These are phyloP conservation scores for Solanum gandarillasii DNA, from an alignment of 257 asterid species.

Conservation along the genomic window DNA sequence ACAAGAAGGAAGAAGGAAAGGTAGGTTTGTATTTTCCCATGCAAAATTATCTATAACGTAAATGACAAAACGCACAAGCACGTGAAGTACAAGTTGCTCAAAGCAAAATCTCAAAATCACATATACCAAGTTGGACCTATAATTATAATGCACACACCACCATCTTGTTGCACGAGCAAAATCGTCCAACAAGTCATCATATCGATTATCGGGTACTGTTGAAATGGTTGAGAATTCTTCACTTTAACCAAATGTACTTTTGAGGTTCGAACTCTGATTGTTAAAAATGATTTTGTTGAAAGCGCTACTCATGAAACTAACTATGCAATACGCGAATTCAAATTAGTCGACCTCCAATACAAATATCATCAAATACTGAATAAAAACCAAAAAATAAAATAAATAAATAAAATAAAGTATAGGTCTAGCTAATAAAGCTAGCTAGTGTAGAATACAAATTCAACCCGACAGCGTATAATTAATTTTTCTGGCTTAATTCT, in stretches of 20 bases:
- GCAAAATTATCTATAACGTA: background rate
- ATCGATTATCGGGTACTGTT: background rate
- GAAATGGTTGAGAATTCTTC: background rate
- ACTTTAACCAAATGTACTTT: background rate
- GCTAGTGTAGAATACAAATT: background rate
- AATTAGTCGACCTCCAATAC: background rate
- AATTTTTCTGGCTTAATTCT: background rate
- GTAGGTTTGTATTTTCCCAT: background rate
- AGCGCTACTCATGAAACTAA: background rate
- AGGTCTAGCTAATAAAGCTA: background rate
- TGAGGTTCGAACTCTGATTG: fast-evolving
- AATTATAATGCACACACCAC: slow-evolving; percentile 13
- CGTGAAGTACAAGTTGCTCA: slow-evolving; percentile 9
- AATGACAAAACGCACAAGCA: slow-evolving; percentile 1
- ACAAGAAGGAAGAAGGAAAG: background rate
- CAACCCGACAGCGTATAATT: slow-evolving; percentile 18
- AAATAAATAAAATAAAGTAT: background rate
- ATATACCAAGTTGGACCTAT: background rate
- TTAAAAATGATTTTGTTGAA: background rate
- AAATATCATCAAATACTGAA: fast-evolving
- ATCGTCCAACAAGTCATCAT: background rate
- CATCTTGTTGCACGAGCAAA: slow-evolving; percentile 24
- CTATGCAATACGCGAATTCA: fast-evolving
- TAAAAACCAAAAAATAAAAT: fast-evolving
- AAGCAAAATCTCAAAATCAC: background rate